Percentiles rank a stretch among this genome's conserved stretches.
Conservation (phyloP, 1,284 basidiomycete genomes). For the Schizopora paradoxa region DNA sequence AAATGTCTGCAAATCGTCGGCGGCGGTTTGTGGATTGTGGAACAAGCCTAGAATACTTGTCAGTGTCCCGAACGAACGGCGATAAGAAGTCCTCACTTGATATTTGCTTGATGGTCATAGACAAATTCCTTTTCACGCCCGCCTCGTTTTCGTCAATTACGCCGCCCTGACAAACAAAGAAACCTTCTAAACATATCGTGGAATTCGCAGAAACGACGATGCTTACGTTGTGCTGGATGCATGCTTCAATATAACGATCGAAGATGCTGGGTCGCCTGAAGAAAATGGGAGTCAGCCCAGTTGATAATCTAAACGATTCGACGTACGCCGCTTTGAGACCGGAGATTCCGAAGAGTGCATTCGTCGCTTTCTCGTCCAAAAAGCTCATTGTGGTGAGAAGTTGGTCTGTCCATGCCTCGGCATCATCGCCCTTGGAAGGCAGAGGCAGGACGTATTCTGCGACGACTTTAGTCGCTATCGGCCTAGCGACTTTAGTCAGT, state of each 20-base stretch:
- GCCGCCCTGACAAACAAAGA: conserved; percentile 61
- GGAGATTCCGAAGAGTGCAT: conserved; percentile 57
- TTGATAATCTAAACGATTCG: not conserved
- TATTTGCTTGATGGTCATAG: conserved; percentile 50
- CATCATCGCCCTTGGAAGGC: conserved; percentile 59
- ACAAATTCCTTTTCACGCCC: conserved; percentile 49
- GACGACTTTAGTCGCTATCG: conserved; percentile 59
- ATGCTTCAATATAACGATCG: conserved; percentile 63
- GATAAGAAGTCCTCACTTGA: conserved; percentile 40
- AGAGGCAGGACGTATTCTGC: conserved; percentile 79
- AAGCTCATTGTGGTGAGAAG: conserved; percentile 71
- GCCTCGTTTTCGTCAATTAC: conserved; percentile 79
- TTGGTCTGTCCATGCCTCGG: conserved; percentile 82
- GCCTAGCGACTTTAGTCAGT: conserved; percentile 31
- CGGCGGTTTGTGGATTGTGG: conserved; percentile 68
- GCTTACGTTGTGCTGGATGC: conserved; percentile 77
- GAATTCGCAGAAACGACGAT: conserved; percentile 2
- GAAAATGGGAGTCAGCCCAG: not conserved
- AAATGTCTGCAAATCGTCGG: conserved; percentile 78
- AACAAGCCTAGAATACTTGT: conserved; percentile 41
- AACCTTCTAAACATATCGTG: conserved; percentile 11
- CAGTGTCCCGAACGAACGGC: conserved; percentile 14
- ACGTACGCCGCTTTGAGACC: conserved; percentile 55
- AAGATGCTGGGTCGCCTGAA: conserved; percentile 59
- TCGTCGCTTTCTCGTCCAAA: conserved; percentile 58